These are phyloP conservation scores for Aspergillus clavatus DNA, from an alignment of 2,329 filamentous ascomycete species.

Conservation along the genomic window DNA sequence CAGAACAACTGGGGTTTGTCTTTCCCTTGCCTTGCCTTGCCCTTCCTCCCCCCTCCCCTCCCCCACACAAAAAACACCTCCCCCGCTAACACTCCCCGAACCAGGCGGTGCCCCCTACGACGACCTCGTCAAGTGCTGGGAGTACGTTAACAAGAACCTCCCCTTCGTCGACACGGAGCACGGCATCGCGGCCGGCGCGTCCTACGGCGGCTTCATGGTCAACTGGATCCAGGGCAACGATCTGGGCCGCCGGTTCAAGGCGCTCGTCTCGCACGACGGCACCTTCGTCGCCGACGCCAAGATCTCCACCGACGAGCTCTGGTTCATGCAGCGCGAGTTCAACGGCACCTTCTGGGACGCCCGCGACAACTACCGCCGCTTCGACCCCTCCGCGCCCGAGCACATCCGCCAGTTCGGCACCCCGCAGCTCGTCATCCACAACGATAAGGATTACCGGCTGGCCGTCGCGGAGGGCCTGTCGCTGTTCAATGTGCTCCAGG, in stretches of 20 bases:
- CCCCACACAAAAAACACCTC: not conserved
- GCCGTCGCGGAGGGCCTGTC: conserved; percentile 73
- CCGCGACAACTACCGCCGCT: conserved; percentile 60
- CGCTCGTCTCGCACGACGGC: conserved; percentile 82
- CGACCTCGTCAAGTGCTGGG: conserved; percentile 73
- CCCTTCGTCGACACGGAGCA: conserved; percentile 36
- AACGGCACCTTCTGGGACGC: conserved; percentile 50
- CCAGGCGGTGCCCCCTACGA: conserved; percentile 58
- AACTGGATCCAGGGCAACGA: conserved; percentile 88
- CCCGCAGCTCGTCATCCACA: conserved; percentile 80
- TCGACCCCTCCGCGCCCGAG: conserved; percentile 58
- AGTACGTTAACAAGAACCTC: conserved; percentile 54
- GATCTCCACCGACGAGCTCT: conserved; percentile 49
- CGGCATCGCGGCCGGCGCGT: conserved; percentile 39
- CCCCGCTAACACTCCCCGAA: conserved; percentile 3
- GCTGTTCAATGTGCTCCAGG: conserved; percentile 76
- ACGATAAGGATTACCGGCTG: conserved; percentile 78
- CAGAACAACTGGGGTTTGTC: conserved; percentile 66
- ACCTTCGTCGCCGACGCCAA: conserved; percentile 62
- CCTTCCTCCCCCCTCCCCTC: too few relatives aligned
- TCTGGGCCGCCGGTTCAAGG: conserved; percentile 78
- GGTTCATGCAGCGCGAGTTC: conserved; percentile 50
- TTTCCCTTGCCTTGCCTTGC: too few relatives aligned
- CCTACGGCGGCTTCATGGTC: conserved; percentile 45
- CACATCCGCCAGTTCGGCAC: conserved; percentile 67